Conservation (phyloP, 2,329 filamentous ascomycete species). For the Botrytis aclada region DNA sequence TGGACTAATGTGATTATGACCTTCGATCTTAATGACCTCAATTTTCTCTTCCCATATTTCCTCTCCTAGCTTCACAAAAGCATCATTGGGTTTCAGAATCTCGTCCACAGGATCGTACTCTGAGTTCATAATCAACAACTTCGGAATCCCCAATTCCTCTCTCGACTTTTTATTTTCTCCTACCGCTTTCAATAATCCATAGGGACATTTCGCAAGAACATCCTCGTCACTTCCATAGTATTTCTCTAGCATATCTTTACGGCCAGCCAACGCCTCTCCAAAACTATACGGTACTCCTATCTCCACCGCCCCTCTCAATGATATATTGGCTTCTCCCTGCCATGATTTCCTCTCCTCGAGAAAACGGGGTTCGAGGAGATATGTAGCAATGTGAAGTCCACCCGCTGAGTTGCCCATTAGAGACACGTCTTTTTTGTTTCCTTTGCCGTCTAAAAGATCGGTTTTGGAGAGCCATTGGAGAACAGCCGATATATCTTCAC, state of each 20-base stretch:
- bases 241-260: conserved; percentile 22
- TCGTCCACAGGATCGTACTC: conserved; percentile 36
- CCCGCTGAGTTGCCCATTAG: conserved; percentile 37
- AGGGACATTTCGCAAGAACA: conserved; percentile 23
- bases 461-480: conserved; percentile 20
- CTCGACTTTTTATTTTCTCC: conserved; percentile 25
- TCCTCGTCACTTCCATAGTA: conserved; percentile 29
- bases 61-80: conserved; percentile 33
- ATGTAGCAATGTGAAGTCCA: conserved; percentile 35
- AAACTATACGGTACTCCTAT: conserved; percentile 33
- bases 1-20: conserved; percentile 38
- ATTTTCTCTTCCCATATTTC: conserved; percentile 30
- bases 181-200: conserved; percentile 28
- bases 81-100: conserved; percentile 30
- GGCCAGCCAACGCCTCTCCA: not conserved
- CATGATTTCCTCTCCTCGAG: conserved; percentile 26
- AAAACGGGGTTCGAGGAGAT: conserved; percentile 30
- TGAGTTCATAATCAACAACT: conserved; percentile 27
- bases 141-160: conserved; percentile 28
- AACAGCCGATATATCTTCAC: conserved; percentile 32
- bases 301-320: conserved; percentile 29
- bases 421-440: conserved; percentile 29
- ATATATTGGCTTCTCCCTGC: conserved; percentile 18
- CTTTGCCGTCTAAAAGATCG: conserved; percentile 27
- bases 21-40: conserved; percentile 25